Conservation (phyloP, 2,329 filamentous ascomycete genomes). For the Colletotrichum acutatum region DNA sequence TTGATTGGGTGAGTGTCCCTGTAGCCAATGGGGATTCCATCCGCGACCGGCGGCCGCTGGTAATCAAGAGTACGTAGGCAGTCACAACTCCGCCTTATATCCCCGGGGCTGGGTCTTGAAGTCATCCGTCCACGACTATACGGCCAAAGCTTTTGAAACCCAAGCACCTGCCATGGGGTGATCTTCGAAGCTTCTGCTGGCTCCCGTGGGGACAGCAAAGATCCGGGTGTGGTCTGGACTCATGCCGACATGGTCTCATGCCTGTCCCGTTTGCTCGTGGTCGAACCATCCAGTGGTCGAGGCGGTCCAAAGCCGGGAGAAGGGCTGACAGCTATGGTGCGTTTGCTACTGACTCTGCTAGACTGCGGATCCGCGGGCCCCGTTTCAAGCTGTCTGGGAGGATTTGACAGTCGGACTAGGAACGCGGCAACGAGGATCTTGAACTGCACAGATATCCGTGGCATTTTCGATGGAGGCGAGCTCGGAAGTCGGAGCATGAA, state of each 20-base stretch:
- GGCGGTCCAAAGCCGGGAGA: not conserved
- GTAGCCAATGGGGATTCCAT: not conserved
- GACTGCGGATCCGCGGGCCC: not conserved
- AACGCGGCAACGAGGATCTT: not conserved
- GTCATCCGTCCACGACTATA: not conserved
- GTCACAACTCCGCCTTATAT: not conserved
- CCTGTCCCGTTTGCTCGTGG: not conserved
- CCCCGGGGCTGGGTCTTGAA: not conserved
- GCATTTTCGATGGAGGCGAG: not conserved
- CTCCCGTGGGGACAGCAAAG: not conserved
- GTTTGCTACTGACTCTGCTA: not conserved
- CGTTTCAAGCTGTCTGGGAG: not conserved
- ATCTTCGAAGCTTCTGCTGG: constrained; percentile 17
- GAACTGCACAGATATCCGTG: not conserved
- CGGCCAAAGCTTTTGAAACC: not conserved
- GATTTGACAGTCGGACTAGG: not conserved
- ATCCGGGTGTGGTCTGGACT: not conserved
- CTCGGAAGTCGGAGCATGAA: not conserved
- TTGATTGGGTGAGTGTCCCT: not conserved
- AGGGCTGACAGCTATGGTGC: not conserved
- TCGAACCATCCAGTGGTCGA: not conserved
- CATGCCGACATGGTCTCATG: not conserved
- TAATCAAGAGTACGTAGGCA: not conserved
- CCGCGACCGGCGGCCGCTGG: not conserved
- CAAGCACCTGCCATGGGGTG: not conserved